Percentiles rank a stretch among this genome's conserved stretches.
Conservation (phyloP, 257 asterid genomes). For the Solanum habrochaites region DNA sequence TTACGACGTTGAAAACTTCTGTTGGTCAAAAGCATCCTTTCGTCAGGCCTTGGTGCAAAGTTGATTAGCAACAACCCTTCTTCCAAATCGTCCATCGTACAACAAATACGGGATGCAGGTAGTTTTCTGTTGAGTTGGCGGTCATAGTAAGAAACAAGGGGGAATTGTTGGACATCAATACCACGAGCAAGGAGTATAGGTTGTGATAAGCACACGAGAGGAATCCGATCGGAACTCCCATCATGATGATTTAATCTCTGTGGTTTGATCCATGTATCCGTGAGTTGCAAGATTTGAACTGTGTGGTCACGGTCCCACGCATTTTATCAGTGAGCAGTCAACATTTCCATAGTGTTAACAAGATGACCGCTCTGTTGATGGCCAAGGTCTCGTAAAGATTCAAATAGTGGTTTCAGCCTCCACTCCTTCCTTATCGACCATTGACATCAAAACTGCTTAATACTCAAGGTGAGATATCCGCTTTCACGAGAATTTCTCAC, state of each 20-base stretch:
- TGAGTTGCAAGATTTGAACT: not conserved
- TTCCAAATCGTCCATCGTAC: conserved; percentile 58
- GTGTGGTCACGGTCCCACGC: not conserved
- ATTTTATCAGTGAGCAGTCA: conserved; percentile 18
- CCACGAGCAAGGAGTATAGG: conserved; percentile 59
- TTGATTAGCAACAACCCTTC: conserved; percentile 62
- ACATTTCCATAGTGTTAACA: conserved; percentile 55
- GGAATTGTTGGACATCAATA: conserved; percentile 54
- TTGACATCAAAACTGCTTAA: not conserved
- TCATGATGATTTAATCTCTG: conserved; percentile 52
- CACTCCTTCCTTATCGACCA: not conserved
- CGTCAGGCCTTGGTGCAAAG: conserved; percentile 44
- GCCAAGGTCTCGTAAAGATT: not conserved
- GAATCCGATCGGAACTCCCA: conserved; percentile 59
- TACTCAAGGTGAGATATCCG: conserved; percentile 46
- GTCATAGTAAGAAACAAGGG: conserved; percentile 45
- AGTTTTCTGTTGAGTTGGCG: conserved; percentile 57
- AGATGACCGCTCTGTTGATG: conserved; percentile 60
- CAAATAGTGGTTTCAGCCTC: not conserved
- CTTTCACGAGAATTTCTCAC: conserved; percentile 50
- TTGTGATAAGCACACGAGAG: conserved; percentile 50
- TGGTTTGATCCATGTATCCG: conserved; percentile 58
- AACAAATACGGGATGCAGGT: conserved; percentile 52
- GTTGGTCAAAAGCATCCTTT: conserved; percentile 48
- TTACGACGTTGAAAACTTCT: conserved; percentile 7